Conservation (phyloP, 148 eudicot genomes). For the Salicornia ramosissima region DNA sequence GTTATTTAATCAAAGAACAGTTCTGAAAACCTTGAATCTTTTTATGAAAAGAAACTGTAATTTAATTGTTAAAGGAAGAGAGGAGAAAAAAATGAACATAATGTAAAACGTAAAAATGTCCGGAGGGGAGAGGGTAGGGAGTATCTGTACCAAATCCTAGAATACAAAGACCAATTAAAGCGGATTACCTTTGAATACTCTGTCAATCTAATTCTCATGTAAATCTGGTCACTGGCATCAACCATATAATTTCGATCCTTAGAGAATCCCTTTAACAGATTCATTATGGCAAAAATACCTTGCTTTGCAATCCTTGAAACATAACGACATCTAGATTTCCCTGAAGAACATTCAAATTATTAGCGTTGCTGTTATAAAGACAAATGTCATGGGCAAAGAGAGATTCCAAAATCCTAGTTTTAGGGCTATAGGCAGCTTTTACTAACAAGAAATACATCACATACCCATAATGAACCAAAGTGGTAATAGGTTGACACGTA, state of each 20-base stretch:
- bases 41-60: too few species aligned
- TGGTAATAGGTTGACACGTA: constrained; percentile 64
- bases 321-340: constrained; percentile 49
- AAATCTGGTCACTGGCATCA: constrained; percentile 29
- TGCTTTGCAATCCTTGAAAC: constrained; percentile 48
- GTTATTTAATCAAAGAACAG: too few species aligned
- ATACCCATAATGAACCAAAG: constrained; percentile 81
- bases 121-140: too few species aligned
- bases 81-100: too few species aligned
- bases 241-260: constrained; percentile 18
- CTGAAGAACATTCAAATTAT: constrained; percentile 23
- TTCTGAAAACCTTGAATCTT: too few species aligned
- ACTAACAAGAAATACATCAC: constrained; percentile 14
- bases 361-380: not conserved
- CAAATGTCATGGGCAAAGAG: not conserved
- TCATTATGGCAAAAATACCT: constrained; percentile 34
- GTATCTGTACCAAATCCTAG: too few species aligned
- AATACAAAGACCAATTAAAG: not conserved
- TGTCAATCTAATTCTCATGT: constrained; percentile 58
- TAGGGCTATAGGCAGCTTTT: not conserved
- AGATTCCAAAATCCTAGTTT: not conserved
- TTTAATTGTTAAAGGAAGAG: too few species aligned
- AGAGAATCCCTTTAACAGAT: constrained; percentile 22
- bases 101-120: too few species aligned
- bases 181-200: constrained; percentile 56